Conservation (phyloP, 2,329 filamentous ascomycete species). For the Lecanosticta acicola region DNA sequence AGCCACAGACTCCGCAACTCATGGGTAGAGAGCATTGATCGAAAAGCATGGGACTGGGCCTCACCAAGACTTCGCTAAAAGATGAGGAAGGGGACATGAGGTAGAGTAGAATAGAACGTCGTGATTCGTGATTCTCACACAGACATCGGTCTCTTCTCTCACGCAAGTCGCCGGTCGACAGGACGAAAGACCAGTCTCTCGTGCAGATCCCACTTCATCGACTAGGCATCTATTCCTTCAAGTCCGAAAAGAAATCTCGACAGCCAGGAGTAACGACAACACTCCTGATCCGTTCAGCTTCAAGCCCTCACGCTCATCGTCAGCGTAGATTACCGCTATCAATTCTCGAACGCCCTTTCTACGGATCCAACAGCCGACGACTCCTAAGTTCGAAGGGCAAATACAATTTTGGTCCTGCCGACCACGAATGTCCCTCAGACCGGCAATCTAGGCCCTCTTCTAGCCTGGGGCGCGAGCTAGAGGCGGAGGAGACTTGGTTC, state of each 20-base stretch:
- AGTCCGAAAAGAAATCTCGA: no score
- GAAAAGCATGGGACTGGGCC: no score
- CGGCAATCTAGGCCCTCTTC: conserved; percentile 39
- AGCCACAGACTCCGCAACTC: no score
- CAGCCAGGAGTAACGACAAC: not conserved
- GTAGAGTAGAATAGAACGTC: not conserved
- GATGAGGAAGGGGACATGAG: not conserved
- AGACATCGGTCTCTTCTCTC: not conserved
- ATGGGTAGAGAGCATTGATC: no score
- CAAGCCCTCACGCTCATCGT: not conserved
- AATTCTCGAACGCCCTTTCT: conserved; percentile 33
- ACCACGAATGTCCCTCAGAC: conserved; percentile 34
- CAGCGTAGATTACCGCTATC: conserved; percentile 10
- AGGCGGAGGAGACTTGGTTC: conserved; percentile 44
- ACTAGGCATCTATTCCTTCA: no score
- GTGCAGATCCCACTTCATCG: no score
- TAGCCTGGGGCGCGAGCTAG: conserved; percentile 49
- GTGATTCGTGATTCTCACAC: not conserved
- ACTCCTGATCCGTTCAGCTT: not conserved
- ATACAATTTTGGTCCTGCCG: conserved; percentile 42
- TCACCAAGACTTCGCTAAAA: no score
- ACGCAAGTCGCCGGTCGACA: not conserved
- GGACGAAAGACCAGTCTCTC: not conserved
- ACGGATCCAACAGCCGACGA: conserved; percentile 39
- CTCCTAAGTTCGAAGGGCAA: conserved; percentile 43